Evolutionary conservation across 345 rosid species (phyloP), one percentile per base, ranked within the genome.

Genomic region (Capsella bursapastoris): DNA sequence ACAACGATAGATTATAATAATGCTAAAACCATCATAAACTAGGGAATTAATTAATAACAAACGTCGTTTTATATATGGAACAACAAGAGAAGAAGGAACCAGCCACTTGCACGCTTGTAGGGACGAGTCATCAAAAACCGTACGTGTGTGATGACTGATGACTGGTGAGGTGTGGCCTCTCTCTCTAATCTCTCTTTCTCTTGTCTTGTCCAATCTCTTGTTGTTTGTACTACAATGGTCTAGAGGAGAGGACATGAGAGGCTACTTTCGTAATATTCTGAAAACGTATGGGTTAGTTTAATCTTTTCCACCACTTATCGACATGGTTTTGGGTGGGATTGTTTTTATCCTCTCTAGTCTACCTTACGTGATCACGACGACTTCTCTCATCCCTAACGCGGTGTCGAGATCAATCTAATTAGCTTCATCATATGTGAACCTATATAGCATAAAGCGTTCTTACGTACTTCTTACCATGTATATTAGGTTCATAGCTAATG

Each of bases 81-180:
- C 18, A 58, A 49, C 18, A 31, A 50, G 62, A 51, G 61, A 11
- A 31, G 65, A 16, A 41, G 59, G 8, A 76, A 59, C 25, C 25
- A 63, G 60, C 59, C 80, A 76, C 80, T 76, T 77, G 80, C 80
- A 63, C 49, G 57, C 59, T 52, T 51, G 66, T 69, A 38, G 75
- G 80, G 71, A 76, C 80, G 28, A 7, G 13, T 56, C 70, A 55
- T 56, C 25, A 62, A 29, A 41, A 48, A 75, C 80, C 76, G 76
- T 77, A 76, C 76, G 80, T 76, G 80, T 47, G 37, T 34, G 25
- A 22, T 22, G 25, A 22, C 25, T 22, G 25, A 22, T 22, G 25
- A 22, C 25, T 22, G 0, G 0, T 22, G 71, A 47, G 45, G 28
- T 76, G 75, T 76, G 75, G 71, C 14, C 66, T 63, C 75, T 69